Conservation (phyloP, 2,329 filamentous ascomycete species). For the Alternaria gaisen region DNA sequence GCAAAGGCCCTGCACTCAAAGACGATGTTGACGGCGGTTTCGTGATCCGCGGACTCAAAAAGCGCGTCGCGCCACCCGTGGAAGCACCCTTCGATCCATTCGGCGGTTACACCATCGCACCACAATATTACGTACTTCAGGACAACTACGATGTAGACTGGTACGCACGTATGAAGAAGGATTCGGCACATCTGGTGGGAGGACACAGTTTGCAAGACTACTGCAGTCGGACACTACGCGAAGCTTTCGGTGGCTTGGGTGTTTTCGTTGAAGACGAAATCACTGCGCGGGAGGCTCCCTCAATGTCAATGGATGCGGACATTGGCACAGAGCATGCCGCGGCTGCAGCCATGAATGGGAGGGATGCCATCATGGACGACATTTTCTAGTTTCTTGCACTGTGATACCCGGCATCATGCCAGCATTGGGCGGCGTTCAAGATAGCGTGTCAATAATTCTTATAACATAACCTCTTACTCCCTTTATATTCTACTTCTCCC, state of each 20-base stretch:
- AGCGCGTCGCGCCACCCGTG: conserved; percentile 65
- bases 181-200: conserved; percentile 74
- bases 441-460: not conserved
- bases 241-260: conserved; percentile 88
- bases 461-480: not conserved
- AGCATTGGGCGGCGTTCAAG: conserved; percentile 40
- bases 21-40: conserved; percentile 49
- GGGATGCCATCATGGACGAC: conserved; percentile 57
- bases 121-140: conserved; percentile 73
- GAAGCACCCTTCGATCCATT: conserved; percentile 89
- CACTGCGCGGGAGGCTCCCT: conserved; percentile 51
- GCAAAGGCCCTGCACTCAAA: conserved; percentile 63
- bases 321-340: conserved; percentile 48
- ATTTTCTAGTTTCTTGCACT: conserved; percentile 46
- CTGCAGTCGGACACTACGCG: conserved; percentile 79
- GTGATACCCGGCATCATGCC: conserved; percentile 47
- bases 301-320: conserved; percentile 44
- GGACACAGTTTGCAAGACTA: conserved; percentile 88
- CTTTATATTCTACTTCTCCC: conserved; percentile 21
- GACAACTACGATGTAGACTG: conserved; percentile 78
- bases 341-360: conserved; percentile 67
- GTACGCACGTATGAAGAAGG: conserved; percentile 72
- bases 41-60: conserved; percentile 82
- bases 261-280: conserved; percentile 85
- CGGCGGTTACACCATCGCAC: conserved; percentile 73